Evolutionary conservation across 2,329 filamentous ascomycete species (phyloP).

Genomic region (Alternaria metachromatica): DNA sequence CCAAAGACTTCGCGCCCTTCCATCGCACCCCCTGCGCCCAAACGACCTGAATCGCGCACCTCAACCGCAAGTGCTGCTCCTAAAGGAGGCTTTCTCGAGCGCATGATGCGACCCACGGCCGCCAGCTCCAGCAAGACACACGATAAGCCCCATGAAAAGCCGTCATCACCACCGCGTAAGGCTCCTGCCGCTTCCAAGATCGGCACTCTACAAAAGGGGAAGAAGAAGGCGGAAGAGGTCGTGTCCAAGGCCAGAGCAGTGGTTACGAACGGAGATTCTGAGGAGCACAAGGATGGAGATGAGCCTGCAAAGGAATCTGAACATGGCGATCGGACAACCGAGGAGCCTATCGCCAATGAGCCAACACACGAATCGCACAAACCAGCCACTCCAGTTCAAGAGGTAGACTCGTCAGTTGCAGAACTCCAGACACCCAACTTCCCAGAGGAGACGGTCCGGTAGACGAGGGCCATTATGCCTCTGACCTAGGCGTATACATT

Average conservation of each 20-base stretch:
- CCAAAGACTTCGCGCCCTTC: slow-evolving; percentile 46
- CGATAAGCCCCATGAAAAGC: slow-evolving; percentile 62
- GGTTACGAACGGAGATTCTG: slow-evolving; percentile 35
- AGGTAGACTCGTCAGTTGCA: slow-evolving; percentile 27
- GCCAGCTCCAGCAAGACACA: slow-evolving; percentile 71
- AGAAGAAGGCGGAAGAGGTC: slow-evolving; percentile 47
- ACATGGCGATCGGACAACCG: slow-evolving; percentile 8
- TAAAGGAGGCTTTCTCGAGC: slow-evolving; percentile 76
- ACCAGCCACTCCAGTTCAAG: slow-evolving; percentile 23
- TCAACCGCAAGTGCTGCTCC: slow-evolving; percentile 63
- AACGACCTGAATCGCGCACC: slow-evolving; percentile 59
- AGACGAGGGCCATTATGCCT: slow-evolving; percentile 1
- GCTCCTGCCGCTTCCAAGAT: slow-evolving; percentile 31
- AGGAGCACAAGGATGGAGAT: slow-evolving; percentile 15
- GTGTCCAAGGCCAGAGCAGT: slow-evolving; percentile 44
- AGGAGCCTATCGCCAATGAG: slow-evolving; percentile 9
- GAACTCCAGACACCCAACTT: slow-evolving; percentile 34
- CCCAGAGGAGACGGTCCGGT: slow-evolving; percentile 32
- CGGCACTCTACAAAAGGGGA: slow-evolving; percentile 40
- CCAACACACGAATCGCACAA: slow-evolving; percentile 9
- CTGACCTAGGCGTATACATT: not conserved
- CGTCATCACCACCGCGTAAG: slow-evolving; percentile 46
- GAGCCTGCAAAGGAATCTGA: slow-evolving; percentile 17
- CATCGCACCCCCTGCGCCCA: slow-evolving; percentile 47
- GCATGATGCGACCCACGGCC: slow-evolving; percentile 81